phyloP scores from a whole-genome alignment of 2,329 filamentous ascomycete species.

The Myriosclerotinia curreyana region DNA sequence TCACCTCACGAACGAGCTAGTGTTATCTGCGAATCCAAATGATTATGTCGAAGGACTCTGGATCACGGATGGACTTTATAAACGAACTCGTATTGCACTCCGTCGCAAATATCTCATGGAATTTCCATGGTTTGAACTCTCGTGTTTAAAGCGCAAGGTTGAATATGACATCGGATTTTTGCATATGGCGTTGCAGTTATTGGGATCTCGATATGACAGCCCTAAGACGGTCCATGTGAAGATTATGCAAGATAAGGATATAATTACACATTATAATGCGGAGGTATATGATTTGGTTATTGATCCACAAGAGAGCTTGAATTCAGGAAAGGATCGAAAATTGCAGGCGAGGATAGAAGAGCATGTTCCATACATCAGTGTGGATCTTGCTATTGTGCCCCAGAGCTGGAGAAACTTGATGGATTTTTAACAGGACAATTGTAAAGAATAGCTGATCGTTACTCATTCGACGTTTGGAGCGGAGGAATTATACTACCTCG shows the following conservation, averaged over 20 bases:
- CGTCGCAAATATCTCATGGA: slow-evolving; percentile 13
- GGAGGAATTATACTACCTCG: neutral
- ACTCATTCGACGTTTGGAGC: neutral
- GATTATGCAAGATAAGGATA: slow-evolving; percentile 8
- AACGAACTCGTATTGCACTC: neutral
- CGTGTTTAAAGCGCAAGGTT: slow-evolving; percentile 11
- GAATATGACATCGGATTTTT: slow-evolving; percentile 16
- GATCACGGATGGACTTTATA: neutral
- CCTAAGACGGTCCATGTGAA: neutral
- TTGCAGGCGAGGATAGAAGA: slow-evolving; percentile 1
- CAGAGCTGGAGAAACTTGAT: slow-evolving; percentile 6
- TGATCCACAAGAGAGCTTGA: neutral
- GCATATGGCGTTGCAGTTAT: neutral
- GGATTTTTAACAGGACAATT: neutral
- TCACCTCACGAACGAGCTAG: neutral
- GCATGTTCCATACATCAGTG: neutral
- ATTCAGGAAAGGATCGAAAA: neutral
- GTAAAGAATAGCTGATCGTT: neutral
- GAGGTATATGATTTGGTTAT: slow-evolving; percentile 8
- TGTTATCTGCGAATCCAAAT: neutral
- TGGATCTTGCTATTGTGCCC: slow-evolving; percentile 4
- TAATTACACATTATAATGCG: slow-evolving; percentile 10
- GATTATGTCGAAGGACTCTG: slow-evolving; percentile 1
- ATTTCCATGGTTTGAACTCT: slow-evolving; percentile 15
- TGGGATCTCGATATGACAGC: neutral